Evolutionary conservation across 2,329 filamentous ascomycete genomes (phyloP).

Genomic region (Hysterium pulicare): DNA sequence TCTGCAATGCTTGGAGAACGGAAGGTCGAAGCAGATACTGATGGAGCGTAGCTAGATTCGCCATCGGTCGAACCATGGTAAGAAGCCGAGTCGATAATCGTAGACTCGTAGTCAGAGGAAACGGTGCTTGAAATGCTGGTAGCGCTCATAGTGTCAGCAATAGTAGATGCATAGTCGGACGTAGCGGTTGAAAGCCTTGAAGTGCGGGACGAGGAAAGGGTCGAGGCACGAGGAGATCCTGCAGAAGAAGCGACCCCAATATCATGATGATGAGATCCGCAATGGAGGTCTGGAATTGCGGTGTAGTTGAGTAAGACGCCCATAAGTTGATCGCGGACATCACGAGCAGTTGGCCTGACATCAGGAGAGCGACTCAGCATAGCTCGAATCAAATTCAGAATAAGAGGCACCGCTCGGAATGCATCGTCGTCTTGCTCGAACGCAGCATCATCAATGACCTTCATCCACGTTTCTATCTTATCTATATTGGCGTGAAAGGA

Average conservation of each 20-base stretch:
- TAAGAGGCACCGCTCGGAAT: conserved; percentile 40
- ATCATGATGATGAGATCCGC: conserved; percentile 31
- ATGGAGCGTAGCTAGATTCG: too few relatives aligned
- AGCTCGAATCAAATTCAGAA: conserved; percentile 39
- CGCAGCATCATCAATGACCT: conserved; percentile 58
- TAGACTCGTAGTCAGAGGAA: not conserved
- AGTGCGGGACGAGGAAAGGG: conserved; percentile 23
- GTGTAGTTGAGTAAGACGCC: conserved; percentile 30
- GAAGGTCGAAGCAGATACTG: too few relatives aligned
- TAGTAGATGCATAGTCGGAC: conserved; percentile 5
- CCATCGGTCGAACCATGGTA: too few relatives aligned
- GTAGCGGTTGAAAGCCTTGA: conserved; percentile 25
- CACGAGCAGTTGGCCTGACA: conserved; percentile 39
- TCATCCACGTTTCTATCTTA: conserved; percentile 68
- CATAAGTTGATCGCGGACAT: conserved; percentile 39
- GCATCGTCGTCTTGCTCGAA: conserved; percentile 33
- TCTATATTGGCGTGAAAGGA: conserved; percentile 70
- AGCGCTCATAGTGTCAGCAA: too few relatives aligned
- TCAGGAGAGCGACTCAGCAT: conserved; percentile 43
- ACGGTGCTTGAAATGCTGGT: too few relatives aligned
- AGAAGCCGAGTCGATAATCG: not conserved
- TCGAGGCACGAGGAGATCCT: conserved; percentile 22
- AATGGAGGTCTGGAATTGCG: conserved; percentile 32
- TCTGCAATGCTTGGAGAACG: too few relatives aligned
- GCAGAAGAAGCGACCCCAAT: conserved; percentile 21